Evolutionary conservation across 192 early-diverging fungal genomes (phyloP), one percentile per base, ranked within the genome.

Genomic region (Umbelopsis sp.): DNA sequence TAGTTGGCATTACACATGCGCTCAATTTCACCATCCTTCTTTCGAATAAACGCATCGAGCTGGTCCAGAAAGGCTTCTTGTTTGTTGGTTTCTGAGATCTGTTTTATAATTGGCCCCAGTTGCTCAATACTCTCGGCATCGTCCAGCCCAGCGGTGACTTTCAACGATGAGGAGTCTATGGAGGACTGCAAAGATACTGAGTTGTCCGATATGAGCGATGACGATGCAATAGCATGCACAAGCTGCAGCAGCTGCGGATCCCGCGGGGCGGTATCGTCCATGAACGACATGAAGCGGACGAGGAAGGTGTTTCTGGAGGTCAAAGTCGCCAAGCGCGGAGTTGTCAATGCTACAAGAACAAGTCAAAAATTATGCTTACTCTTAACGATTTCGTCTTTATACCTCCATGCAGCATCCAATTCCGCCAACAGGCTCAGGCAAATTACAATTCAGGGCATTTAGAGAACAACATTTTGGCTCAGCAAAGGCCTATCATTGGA

Each of bases 21-120:
- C 84, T 98, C 96, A 69, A 99, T 99, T 79, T 99, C 98, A 35
- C 86, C 85, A 71, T 98, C 96, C 71, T 98, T 98, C 58, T 88
- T 87, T 58, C 88, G 81, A 27, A 95, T 91, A 74, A 97, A 95
- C 44, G 82, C 45, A 35, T 88, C 83, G 16, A 99, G 86, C 61
- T 95, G 92, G 46, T 97, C 92, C n/a, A 90, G 77, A 68, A 98
- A 98, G 33, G 89, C 84, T 49, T 92, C 90, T 78, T 97, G 91
- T 76, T 92, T 91, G 65, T 90, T 90, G 46, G 91, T 84, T 44
- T 93, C 91, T 67, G 95, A 90, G 30, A 99, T 91, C 10, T 91
- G 91, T 75, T 95, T 96, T 74, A 99, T 94, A 33, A 92, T 85
- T 41, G 92, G 92, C 0, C 92, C 92, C 3, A 94, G 82, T 73